Percentiles rank a stretch among this genome's conserved stretches.
Conservation (phyloP, 192 early-diverging fungal species). For the Allomyces macrogynus region DNA sequence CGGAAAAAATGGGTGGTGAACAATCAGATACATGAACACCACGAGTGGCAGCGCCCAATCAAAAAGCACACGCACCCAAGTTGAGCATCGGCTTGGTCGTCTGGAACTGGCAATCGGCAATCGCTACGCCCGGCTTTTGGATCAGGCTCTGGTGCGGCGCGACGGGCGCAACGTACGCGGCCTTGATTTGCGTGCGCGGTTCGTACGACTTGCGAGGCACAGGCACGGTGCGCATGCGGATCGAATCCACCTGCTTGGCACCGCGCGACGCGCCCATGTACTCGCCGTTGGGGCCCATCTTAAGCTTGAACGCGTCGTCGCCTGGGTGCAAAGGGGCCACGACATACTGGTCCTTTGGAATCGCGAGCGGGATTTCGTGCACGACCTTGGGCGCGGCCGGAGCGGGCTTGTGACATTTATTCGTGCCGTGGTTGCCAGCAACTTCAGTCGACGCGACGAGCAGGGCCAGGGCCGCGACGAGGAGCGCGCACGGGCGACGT, state of each 20-base stretch:
- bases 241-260: neutral
- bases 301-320: neutral
- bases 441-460: neutral
- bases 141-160: no score
- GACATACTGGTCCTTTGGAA: neutral
- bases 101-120: no score
- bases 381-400: neutral
- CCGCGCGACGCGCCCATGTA: neutral
- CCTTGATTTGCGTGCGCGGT: neutral
- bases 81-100: no score
- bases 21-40: no score
- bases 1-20: no score
- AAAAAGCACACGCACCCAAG: no score
- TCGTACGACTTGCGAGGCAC: neutral
- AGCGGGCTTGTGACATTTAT: neutral
- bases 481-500: neutral
- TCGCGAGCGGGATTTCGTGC: neutral
- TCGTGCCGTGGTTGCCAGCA: neutral
- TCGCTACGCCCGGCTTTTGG: no score
- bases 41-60: no score
- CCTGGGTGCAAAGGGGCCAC: neutral
- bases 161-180: neutral
- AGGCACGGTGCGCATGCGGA: neutral
- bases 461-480: neutral
- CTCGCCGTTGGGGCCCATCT: neutral